Evolutionary conservation across 208 protist species (phyloP), one percentile per base, ranked within the genome.

Genomic region (Vickermania spadyakhi): DNA sequence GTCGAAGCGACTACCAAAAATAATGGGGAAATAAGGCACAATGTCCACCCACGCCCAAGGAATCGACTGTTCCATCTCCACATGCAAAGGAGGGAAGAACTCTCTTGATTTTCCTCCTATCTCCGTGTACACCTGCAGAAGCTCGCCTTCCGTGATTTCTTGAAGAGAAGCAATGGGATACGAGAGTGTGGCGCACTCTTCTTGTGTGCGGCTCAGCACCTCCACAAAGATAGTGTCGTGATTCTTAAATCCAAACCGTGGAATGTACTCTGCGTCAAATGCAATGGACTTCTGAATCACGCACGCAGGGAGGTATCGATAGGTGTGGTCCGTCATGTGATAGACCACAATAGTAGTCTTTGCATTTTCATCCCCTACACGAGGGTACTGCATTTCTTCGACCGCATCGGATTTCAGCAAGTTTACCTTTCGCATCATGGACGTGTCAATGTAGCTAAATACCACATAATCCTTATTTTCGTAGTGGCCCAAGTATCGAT

Each of bases 401-500:
- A 81, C 64, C 25, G 58, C 58, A 22, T 74, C 70, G 2, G 66
- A 52, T 3, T 5, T 28, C 50, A 89, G 69, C 59, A 91, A 64
- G 27, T 73, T 45, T 0, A 91, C 76, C 4, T 72, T 67, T 5
- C 81, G 72, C 68, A 90, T 80, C 68, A 67, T 78, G 18, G 81
- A 71, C 3, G 65, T 74, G 68, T 95, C 88, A 3, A 70, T 95
- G 74, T 87, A 89, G 55, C 69, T 81, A 67, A 82, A 89, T 11
- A 92, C 11, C 18, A 91, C 56, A 62, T 82, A 80, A 22, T 71
- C 62, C n/a, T 73, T 69, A n/a, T 76, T 85, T 7, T 88, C 73
- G 45, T 81, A 93, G 64, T 94, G 88, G 7, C 86, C 89, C 13
- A 86, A 94, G 67, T 82, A 91, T 26, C 90, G 79, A 52, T 59